Percentiles rank a stretch among this genome's conserved stretches.
Conservation (phyloP, 495 filamentous ascomycete genomes). For the Mytilinidion resinicola region DNA sequence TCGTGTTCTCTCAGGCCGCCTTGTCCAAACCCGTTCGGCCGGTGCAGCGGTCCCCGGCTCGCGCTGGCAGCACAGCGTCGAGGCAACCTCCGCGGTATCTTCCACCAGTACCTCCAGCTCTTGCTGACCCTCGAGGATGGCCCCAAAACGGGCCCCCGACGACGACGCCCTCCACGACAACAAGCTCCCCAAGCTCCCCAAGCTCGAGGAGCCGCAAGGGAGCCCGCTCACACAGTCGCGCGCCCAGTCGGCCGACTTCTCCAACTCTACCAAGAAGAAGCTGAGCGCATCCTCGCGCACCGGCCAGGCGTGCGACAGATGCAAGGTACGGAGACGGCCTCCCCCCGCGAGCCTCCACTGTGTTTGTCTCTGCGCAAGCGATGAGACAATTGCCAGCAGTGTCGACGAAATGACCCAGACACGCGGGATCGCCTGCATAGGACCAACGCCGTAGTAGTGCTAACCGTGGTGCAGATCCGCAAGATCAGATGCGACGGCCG, state of each 20-base stretch:
- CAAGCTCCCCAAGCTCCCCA: slow-evolving; percentile 25
- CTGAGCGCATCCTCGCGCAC: slow-evolving; percentile 61
- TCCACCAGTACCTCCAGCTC: slow-evolving; percentile 3
- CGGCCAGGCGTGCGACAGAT: slow-evolving; percentile 85
- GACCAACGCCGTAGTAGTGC: neutral
- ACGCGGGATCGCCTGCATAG: neutral
- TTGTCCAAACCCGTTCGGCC: neutral
- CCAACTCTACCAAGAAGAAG: slow-evolving; percentile 58
- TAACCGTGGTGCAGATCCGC: slow-evolving; percentile 51
- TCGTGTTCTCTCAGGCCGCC: neutral
- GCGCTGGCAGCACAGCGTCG: neutral
- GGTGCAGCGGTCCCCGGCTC: neutral
- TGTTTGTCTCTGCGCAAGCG: neutral
- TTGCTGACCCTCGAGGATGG: slow-evolving; percentile 8
- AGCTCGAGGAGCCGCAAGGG: slow-evolving; percentile 47
- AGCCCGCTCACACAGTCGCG: slow-evolving; percentile 15
- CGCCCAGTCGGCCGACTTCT: slow-evolving; percentile 51
- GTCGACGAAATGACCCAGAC: neutral
- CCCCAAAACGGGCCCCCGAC: slow-evolving; percentile 16
- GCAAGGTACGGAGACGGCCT: slow-evolving; percentile 56
- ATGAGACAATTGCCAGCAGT: neutral
- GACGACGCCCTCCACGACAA: slow-evolving; percentile 5
- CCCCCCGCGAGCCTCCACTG: neutral
- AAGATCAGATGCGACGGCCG: slow-evolving; percentile 79
- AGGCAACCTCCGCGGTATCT: slow-evolving; percentile 20